Evolutionary conservation across 768 basidiomycete species (phyloP).

Genomic region (Neoboletus magnificus): DNA sequence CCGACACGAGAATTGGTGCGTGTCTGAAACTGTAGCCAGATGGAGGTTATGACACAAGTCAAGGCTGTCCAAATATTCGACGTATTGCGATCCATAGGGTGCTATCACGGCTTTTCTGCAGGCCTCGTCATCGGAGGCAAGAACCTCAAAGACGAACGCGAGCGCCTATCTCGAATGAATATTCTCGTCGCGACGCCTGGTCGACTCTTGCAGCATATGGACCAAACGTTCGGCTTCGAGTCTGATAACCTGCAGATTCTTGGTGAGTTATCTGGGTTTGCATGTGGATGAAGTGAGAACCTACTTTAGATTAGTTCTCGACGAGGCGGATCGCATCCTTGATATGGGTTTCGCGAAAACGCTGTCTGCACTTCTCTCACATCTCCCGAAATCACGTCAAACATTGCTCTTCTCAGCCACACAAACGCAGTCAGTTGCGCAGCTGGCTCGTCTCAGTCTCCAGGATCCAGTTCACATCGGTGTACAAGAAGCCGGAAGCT

Average conservation of each 20-base stretch:
- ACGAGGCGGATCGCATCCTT: constrained; percentile 94
- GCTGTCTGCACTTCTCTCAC: constrained; percentile 84
- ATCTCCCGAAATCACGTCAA: constrained; percentile 89
- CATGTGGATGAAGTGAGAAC: neutral
- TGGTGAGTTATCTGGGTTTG: constrained; percentile 46
- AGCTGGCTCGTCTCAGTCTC: constrained; percentile 87
- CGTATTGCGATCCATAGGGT: constrained; percentile 89
- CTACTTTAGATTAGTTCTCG: constrained; percentile 59
- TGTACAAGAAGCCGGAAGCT: constrained; percentile 45
- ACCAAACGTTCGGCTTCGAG: constrained; percentile 95
- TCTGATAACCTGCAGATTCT: constrained; percentile 87
- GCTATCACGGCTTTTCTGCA: constrained; percentile 88
- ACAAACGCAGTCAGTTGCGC: constrained; percentile 84
- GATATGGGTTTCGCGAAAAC: constrained; percentile 95
- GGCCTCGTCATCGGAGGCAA: constrained; percentile 97
- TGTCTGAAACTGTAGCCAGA: constrained; percentile 7
- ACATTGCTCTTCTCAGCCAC: constrained; percentile 97
- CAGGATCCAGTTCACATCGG: constrained; percentile 77
- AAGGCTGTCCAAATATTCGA: constrained; percentile 99
- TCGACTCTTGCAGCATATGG: constrained; percentile 93
- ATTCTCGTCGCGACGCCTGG: constrained; percentile 98
- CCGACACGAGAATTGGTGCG: constrained; percentile 90
- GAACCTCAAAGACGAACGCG: constrained; percentile 88
- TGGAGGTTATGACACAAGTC: constrained; percentile 2
- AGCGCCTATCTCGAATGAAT: constrained; percentile 89